Conservation (phyloP, 805 yeast genomes). For the Saturnispora silvae region DNA sequence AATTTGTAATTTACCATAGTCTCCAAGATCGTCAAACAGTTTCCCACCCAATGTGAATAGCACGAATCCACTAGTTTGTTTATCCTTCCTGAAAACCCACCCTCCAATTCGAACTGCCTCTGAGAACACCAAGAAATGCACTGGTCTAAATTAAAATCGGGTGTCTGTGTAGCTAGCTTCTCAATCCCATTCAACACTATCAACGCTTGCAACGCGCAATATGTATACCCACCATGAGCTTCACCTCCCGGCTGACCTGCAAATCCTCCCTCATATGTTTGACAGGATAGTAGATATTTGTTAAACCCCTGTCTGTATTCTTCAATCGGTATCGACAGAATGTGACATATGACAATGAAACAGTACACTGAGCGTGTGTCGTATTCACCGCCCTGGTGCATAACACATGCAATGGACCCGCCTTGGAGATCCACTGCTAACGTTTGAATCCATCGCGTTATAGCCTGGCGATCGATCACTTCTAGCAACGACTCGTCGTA, state of each 20-base stretch:
- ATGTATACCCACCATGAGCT: slow-evolving; percentile 97
- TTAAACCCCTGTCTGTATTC: slow-evolving; percentile 43
- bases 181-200: slow-evolving; percentile 31
- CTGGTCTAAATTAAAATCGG: slow-evolving; percentile 31
- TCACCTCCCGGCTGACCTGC: slow-evolving; percentile 76
- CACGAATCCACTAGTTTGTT: slow-evolving; percentile 95
- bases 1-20: slow-evolving; percentile 41
- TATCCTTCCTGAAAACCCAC: slow-evolving; percentile 83
- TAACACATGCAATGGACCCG: slow-evolving; percentile 74
- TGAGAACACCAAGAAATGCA: slow-evolving; percentile 58
- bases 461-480: slow-evolving; percentile 32
- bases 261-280: slow-evolving; percentile 93
- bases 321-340: slow-evolving; percentile 52
- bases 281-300: slow-evolving; percentile 60
- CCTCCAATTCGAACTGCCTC: slow-evolving; percentile 66
- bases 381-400: slow-evolving; percentile 70
- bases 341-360: slow-evolving; percentile 60
- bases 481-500: slow-evolving; percentile 33
- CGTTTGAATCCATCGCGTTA: slow-evolving; percentile 54
- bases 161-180: slow-evolving; percentile 25
- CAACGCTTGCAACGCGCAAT: slow-evolving; percentile 69
- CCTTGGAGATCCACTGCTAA: slow-evolving; percentile 42
- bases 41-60: slow-evolving; percentile 94
- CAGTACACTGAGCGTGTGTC: slow-evolving; percentile 86
- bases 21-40: slow-evolving; percentile 54